phyloP scores from a whole-genome alignment of 805 yeast species.

The Ogataea haglerorum region DNA sequence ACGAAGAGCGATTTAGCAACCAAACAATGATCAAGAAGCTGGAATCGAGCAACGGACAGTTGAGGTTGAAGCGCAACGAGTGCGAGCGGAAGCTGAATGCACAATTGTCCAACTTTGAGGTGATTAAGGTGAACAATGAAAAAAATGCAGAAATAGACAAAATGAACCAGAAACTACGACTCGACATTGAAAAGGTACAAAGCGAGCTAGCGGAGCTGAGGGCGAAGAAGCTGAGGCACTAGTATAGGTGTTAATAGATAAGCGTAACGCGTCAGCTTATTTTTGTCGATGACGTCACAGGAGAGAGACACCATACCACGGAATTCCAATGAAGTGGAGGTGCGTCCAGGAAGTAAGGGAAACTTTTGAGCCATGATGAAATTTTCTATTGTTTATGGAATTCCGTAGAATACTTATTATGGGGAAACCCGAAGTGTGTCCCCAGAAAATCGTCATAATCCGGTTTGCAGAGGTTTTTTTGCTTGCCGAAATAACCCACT shows the following conservation, averaged over 20 bases:
- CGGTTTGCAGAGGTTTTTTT: neutral
- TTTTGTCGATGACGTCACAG: neutral
- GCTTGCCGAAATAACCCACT: neutral
- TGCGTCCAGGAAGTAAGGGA: neutral
- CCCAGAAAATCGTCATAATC: slow-evolving; percentile 2
- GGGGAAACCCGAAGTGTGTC: neutral
- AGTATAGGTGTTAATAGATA: neutral
- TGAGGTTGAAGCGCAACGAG: slow-evolving; percentile 15
- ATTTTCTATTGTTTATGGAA: slow-evolving; percentile 6
- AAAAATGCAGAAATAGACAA: slow-evolving; percentile 29
- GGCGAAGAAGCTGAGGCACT: slow-evolving; percentile 2
- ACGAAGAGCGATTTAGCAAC: slow-evolving; percentile 32
- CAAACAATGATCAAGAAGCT: slow-evolving; percentile 22
- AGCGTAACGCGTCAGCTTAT: neutral
- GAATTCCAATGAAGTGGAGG: slow-evolving; percentile 7
- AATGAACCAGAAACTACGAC: slow-evolving; percentile 26
- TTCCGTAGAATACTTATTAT: slow-evolving; percentile 6
- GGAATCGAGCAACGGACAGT: slow-evolving; percentile 16
- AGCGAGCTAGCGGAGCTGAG: slow-evolving; percentile 20
- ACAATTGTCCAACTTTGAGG: slow-evolving; percentile 30
- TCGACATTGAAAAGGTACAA: slow-evolving; percentile 25
- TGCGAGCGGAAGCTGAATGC: slow-evolving; percentile 21
- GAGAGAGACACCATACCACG: neutral
- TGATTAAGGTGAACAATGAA: slow-evolving; percentile 31
- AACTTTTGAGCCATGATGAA: neutral